phyloP scores from a whole-genome alignment of 1,284 basidiomycete genomes.

The Polyporus tsugae region DNA sequence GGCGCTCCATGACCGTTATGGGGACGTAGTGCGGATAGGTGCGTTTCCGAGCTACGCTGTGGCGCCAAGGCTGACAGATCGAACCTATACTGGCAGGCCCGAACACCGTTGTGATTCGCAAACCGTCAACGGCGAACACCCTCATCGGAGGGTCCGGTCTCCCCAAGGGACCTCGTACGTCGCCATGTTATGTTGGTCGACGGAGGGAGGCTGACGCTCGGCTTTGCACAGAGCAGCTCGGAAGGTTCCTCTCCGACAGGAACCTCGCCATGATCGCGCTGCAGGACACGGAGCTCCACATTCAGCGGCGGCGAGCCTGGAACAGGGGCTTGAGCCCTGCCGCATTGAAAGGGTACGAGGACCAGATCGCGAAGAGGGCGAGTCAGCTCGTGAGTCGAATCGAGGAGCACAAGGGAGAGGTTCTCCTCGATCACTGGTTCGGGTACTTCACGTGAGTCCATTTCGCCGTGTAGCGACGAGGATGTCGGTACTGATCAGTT shows the following conservation, averaged over 20 bases:
- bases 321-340: conserved; percentile 48
- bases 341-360: conserved; percentile 51
- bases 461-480: no score
- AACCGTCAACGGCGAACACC: neutral
- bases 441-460: neutral
- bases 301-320: conserved; percentile 50
- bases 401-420: neutral
- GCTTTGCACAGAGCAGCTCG: neutral
- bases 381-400: conserved; percentile 41
- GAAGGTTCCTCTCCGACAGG: neutral
- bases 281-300: conserved; percentile 36
- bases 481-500: no score
- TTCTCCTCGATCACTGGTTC: neutral
- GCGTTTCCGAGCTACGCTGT: neutral
- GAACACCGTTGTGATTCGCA: neutral
- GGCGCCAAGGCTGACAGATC: no score
- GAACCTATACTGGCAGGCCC: neutral
- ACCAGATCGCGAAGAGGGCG: conserved; percentile 42
- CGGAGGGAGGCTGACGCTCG: neutral
- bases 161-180: conserved; percentile 1
- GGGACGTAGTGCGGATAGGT: conserved; percentile 41
- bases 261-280: conserved; percentile 1
- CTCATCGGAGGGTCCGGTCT: neutral
- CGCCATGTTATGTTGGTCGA: neutral
- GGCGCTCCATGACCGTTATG: conserved; percentile 37